Evolutionary conservation across 139 green algal species (phyloP).

Genomic region (Volvox reticuliferus): DNA sequence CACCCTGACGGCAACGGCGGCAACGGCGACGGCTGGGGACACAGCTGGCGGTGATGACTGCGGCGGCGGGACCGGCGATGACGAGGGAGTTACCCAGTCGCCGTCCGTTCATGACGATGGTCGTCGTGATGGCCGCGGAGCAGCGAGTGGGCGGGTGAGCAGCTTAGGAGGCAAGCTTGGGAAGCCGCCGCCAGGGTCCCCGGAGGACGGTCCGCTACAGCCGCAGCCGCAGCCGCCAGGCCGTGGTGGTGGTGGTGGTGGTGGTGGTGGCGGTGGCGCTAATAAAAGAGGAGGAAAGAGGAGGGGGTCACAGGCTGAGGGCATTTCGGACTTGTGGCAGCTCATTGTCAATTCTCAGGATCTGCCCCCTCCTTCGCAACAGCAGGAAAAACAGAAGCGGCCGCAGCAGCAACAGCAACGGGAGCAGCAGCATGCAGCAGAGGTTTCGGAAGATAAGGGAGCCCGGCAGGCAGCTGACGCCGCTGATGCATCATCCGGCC

Average conservation of each 20-base stretch:
- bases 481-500: too few species aligned
- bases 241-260: background rate
- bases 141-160: background rate
- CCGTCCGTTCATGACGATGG: background rate
- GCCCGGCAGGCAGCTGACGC: too few species aligned
- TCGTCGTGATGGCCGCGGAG: background rate
- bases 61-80: background rate
- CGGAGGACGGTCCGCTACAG: background rate
- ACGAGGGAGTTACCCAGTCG: background rate
- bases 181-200: background rate
- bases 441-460: too few species aligned
- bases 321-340: background rate
- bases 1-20: background rate
- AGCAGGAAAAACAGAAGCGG: background rate
- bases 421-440: background rate
- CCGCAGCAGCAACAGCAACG: background rate
- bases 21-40: too few species aligned
- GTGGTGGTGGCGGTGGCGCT: background rate
- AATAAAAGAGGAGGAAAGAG: background rate
- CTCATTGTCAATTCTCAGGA: conserved; percentile 17
- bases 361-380: background rate
- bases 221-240: background rate
- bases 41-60: background rate
- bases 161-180: background rate
- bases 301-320: too few species aligned